Conservation (phyloP, 2,329 filamentous ascomycete genomes). For the Parastagonospora avenae region DNA sequence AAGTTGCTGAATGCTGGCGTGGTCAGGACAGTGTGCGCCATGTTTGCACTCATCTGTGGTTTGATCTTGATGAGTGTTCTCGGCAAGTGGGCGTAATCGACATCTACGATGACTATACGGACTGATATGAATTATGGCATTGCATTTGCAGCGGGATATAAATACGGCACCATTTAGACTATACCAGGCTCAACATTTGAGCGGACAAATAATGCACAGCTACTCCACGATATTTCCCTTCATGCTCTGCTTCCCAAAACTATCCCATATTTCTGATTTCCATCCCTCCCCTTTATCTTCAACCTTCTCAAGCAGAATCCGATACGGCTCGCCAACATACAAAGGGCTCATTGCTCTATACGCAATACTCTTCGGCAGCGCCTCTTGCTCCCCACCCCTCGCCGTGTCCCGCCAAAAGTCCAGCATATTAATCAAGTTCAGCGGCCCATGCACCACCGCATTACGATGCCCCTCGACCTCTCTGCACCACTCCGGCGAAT, state of each 20-base stretch:
- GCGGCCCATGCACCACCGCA: slow-evolving; percentile 84
- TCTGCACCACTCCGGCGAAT: slow-evolving; percentile 73
- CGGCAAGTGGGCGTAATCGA: slow-evolving; percentile 71
- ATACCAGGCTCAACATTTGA: background rate
- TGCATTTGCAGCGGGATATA: slow-evolving; percentile 3
- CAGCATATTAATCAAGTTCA: slow-evolving; percentile 64
- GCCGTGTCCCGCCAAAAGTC: slow-evolving; percentile 41
- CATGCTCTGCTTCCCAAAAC: slow-evolving; percentile 39
- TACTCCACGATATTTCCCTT: slow-evolving; percentile 36
- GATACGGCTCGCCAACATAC: slow-evolving; percentile 39
- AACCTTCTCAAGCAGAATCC: slow-evolving; percentile 28
- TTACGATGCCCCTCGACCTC: slow-evolving; percentile 74
- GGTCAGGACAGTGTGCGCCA: slow-evolving; percentile 56
- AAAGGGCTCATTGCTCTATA: slow-evolving; percentile 42
- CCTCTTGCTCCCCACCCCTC: slow-evolving; percentile 14
- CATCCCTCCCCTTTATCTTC: slow-evolving; percentile 10
- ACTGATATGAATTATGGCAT: background rate
- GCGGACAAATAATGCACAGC: background rate
- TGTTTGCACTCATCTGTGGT: slow-evolving; percentile 63
- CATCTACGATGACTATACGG: background rate
- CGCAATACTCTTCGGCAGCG: slow-evolving; percentile 30
- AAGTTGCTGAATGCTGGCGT: slow-evolving; percentile 57
- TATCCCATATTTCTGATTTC: slow-evolving; percentile 39
- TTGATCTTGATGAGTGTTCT: slow-evolving; percentile 73
- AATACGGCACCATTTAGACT: background rate